phyloP scores from a whole-genome alignment of 75 land plant genomes.

The Pinus taeda region DNA sequence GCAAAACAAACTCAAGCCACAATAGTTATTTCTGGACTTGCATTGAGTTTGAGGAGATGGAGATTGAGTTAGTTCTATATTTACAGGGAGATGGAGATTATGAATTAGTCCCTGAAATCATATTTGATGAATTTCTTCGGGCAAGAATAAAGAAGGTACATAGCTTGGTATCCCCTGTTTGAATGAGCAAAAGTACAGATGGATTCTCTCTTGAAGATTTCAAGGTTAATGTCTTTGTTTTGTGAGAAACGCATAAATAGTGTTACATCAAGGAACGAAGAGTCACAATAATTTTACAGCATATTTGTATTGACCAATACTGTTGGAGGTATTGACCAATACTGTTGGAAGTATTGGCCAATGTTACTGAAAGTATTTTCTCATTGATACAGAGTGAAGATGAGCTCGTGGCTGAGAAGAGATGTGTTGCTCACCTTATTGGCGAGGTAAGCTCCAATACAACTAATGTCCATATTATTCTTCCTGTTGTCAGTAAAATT shows the following conservation, averaged over 20 bases:
- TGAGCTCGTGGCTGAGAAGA: slow-evolving; percentile 87
- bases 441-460: slow-evolving; percentile 53
- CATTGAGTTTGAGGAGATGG: background rate
- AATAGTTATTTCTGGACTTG: slow-evolving; percentile 1
- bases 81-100: slow-evolving; percentile 94
- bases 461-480: background rate
- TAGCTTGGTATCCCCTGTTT: background rate
- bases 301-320: background rate
- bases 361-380: background rate
- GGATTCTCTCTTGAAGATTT: background rate
- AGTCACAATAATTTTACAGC: background rate
- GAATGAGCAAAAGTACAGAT: background rate
- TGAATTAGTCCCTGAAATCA: slow-evolving; percentile 70
- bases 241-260: background rate
- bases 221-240: background rate
- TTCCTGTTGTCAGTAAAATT: background rate
- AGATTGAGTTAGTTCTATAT: background rate
- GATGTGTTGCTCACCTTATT: slow-evolving; percentile 88
- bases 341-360: background rate
- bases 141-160: slow-evolving; percentile 80
- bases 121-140: slow-evolving; percentile 70
- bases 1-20: background rate
- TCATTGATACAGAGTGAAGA: slow-evolving; percentile 63
- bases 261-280: background rate
- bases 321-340: too few species aligned